Base-by-base conservation (phyloP, 345 rosid genomes). In the Euclidium syriacum region DNA sequence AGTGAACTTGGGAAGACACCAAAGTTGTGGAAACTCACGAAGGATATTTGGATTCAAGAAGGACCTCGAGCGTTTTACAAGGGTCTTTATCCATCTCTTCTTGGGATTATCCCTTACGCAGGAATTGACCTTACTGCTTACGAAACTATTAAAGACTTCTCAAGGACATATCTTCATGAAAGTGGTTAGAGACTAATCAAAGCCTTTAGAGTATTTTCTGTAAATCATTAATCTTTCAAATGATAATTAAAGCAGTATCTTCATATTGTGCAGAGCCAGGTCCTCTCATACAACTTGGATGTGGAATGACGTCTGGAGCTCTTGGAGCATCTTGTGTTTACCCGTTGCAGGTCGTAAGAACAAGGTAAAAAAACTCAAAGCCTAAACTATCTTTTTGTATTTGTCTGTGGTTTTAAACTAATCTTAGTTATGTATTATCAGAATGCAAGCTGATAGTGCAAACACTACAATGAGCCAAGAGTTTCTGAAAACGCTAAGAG, bases 81-180 rank as follows among this genome's bases (percentile, higher is more conserved):
- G 74, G 99, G 97, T 64, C 90, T 94, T 38, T 84, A 75, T 49
- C 99, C 99, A 19, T 94, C 99, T 65, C 79, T 87, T 66, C 77
- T 94, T 55, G 99, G 99, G 66, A 94, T 94, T 18, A 78, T 94
- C 32, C 99, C 97, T 38, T 94, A 87, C 64, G 87, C 96, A 53
- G 97, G 99, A 54, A 94, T 94, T 32, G 99, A 94, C 60, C 97
- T 94, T 43, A 87, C 99, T 34, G 95, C 88, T 60, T 94, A 94
- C 40, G 99, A 94, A 74, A 80, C 95, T 59, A 73, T 90, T 66
- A 94, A 90, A 76, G 99, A 94, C 64, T 71, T 87, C 62, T 87
- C 99, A 10, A 85, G 68, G 83, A 75, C 81, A 24, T 78, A 85
- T 75, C 80, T 85, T 74, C 78, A 55, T n/a, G 95, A 90, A 38